Conservation (phyloP, 257 asterid species). For the Solanum bukasovii region DNA sequence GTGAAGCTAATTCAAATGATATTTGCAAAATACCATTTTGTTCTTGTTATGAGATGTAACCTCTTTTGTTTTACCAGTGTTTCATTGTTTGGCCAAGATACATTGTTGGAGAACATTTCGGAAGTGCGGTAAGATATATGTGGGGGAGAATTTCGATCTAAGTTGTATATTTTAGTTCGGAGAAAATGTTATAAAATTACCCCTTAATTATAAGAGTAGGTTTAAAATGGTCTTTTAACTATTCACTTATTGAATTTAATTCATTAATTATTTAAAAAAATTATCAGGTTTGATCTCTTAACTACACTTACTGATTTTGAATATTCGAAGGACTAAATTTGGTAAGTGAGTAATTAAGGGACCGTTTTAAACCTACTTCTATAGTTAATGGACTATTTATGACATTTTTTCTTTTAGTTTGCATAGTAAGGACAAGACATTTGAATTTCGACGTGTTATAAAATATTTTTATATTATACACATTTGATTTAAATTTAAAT, state of each 20-base stretch:
- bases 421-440: neutral
- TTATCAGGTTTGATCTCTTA: too few relatives aligned
- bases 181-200: too few relatives aligned
- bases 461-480: neutral
- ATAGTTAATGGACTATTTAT: too few relatives aligned
- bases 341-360: too few relatives aligned
- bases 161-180: too few relatives aligned
- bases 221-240: too few relatives aligned
- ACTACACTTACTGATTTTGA: too few relatives aligned
- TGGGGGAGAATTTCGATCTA: neutral
- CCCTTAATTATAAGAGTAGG: too few relatives aligned
- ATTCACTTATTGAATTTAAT: accelerated
- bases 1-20: neutral
- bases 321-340: too few relatives aligned
- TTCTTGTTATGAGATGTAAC: neutral
- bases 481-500: neutral
- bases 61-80: neutral
- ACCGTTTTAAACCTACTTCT: accelerated
- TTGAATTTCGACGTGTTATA: neutral
- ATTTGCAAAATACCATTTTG: neutral
- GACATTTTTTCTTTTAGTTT: neutral
- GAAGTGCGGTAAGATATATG: neutral
- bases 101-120: neutral
- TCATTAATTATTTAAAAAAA: too few relatives aligned
- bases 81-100: neutral